A percentile compares a stretch with the other conserved stretches of the same genome.
Evolutionary conservation across 2,329 filamentous ascomycete species (phyloP).

Genomic region (Stagonosporopsis vannaccii): DNA sequence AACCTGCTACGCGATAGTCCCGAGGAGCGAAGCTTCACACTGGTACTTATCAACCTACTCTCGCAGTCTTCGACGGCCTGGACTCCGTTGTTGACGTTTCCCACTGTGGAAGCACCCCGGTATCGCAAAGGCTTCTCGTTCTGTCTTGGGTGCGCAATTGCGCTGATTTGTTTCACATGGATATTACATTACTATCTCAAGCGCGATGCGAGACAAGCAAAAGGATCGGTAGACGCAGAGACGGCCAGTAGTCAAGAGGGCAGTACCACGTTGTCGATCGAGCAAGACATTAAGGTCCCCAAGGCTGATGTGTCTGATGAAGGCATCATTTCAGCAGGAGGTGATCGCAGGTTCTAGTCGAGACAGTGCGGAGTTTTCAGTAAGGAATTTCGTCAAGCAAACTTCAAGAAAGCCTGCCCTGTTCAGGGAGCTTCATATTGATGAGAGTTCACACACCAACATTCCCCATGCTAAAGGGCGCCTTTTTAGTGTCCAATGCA

Average conservation of each 20-base stretch:
- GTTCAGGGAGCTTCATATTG: too few relatives aligned
- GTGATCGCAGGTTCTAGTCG: neutral
- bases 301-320: neutral
- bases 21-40: conserved; percentile 13
- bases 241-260: neutral
- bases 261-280: neutral
- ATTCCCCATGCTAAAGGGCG: too few relatives aligned
- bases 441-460: too few relatives aligned
- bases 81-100: conserved; percentile 12
- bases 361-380: too few relatives aligned
- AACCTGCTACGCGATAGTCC: conserved; percentile 16
- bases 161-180: conserved; percentile 5
- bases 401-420: too few relatives aligned
- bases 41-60: conserved; percentile 17
- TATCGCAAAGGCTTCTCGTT: conserved; percentile 14
- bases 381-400: too few relatives aligned
- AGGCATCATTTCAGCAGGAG: neutral
- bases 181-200: conserved; percentile 9
- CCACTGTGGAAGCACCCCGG: conserved; percentile 14
- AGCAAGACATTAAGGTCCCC: neutral
- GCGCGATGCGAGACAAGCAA: neutral
- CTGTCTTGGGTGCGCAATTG: conserved; percentile 11
- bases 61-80: conserved; percentile 14
- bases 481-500: too few relatives aligned
- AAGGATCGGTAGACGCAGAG: neutral